Evolutionary conservation across 164 flowering plant genomes (phyloP), one percentile per base, ranked within the genome.

Genomic region (Litsea cubeba): DNA sequence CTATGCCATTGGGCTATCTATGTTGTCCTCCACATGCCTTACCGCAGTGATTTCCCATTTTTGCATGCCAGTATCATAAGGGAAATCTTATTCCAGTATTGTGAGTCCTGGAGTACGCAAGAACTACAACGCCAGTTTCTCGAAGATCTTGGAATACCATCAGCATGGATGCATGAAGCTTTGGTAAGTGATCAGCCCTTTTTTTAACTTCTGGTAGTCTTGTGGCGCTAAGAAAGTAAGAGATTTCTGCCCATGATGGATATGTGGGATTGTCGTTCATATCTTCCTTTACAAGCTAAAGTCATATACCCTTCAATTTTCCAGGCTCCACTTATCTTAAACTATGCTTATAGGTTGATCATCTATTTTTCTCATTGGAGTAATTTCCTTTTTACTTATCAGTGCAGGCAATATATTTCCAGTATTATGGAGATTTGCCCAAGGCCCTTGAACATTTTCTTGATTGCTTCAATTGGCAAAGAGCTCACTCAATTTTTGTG

Each of bases 1-100:
- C 85, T 86, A 77, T 91, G 91, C 75, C 98, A 96, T 74, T 96
- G 98, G 99, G 99, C 99, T 71, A 94, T 96, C 79, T 96, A 96
- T 84, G 97, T 94, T 79, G 90, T 86, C 50, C 97, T 96, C 77
- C 97, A 96, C 82, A 92, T 94, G 91, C 91, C 97, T 17, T 73
- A 82, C 72, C 79, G 83, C 74, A 89, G 86, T 23, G 97, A 91
- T 79, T 89, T 76, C 81, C 99, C 97, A 58, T 83, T 83, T 79
- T 85, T 94, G 46, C 99, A 96, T 17, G 86, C 91, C 74, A 85
- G 62, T 66, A 69, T 88, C 24, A 89, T 96, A 62, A 85, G 91
- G 72, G 99, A 96, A 88, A 94, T 96, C 68, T 84, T 96, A 82
- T 96, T 89, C 77, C 98, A 92, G 71, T 90, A 94, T 72, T 94